Evolutionary conservation across 2,329 filamentous ascomycete species (phyloP), one percentile per base, ranked within the genome.

Genomic region (Aphanoascus verrucosus): DNA sequence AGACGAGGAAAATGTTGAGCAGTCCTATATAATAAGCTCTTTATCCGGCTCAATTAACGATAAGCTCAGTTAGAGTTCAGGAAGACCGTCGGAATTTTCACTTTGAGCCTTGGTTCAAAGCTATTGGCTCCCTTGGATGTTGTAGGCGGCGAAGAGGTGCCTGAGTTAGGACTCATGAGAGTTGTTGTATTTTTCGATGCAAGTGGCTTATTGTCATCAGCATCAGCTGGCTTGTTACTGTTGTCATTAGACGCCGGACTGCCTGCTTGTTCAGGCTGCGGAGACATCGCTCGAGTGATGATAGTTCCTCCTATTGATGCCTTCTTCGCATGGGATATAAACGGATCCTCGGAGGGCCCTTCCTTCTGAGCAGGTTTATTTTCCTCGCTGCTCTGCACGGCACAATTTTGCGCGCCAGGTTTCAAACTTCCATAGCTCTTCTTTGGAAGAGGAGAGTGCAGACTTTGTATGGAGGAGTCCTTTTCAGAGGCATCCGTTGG

Each of bases 401-500:
- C 1, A 12, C 4, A 8, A 28, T 5, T 2, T 3, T 37, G 23
- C 12, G 7, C 20, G 8, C 20, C 23, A 11, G 15, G 19, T 5
- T 9, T 46, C 9, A 45, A 32, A 41, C 14, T 37, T 31, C 43
- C 34, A 19, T 40, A 47, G 32, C 34, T 40, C 19, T 38, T 53
- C 23, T 53, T 47, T 32, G 42, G 32, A 6, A 35, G 31, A 23
- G 46, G 31, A 31, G 52, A 50, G 15, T 45, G 46, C 1, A 37
- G 34, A 47, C 23, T 48, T 47, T 14, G 48, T 14, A 41, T 19
- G 15, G 45, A 54, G 17, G 14, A 31, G 11, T 44, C 48, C 12
- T 56, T 3, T 61, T 64, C 28, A 61, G 64, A 54, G 32, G 42
- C n/a, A 9, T 54, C 62, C 28, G 56, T 44, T 11, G 58, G 61